These are phyloP conservation scores for Cladosporium sp. DNA, from an alignment of 2,329 filamentous ascomycete species.

Conservation along the genomic window DNA sequence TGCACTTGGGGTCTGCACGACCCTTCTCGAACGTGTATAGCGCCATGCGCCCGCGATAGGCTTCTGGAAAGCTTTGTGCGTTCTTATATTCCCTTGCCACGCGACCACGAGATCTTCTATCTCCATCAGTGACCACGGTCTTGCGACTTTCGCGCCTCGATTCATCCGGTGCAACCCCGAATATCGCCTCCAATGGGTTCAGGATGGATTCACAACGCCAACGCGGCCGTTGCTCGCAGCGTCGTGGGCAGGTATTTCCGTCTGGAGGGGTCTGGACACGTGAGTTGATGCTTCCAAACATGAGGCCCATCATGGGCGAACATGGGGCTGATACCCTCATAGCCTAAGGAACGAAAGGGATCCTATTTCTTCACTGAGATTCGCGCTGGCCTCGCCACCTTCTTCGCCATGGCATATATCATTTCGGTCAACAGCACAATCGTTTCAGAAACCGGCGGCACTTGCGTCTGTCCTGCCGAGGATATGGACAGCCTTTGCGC, in stretches of 20 bases:
- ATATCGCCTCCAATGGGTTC: neutral
- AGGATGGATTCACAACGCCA: slow-evolving; percentile 23
- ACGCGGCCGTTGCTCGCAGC: slow-evolving; percentile 55
- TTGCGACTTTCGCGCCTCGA: neutral
- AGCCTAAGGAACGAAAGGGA: slow-evolving; percentile 67
- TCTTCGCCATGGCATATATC: slow-evolving; percentile 70
- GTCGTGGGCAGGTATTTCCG: slow-evolving; percentile 68
- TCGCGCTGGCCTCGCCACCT: slow-evolving; percentile 72
- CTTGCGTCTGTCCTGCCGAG: slow-evolving; percentile 62
- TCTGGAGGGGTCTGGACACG: slow-evolving; percentile 77
- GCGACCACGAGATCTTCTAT: slow-evolving; percentile 4
- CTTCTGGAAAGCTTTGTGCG: slow-evolving; percentile 12
- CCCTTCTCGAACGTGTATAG: slow-evolving; percentile 5
- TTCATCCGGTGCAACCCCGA: neutral
- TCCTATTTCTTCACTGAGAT: slow-evolving; percentile 79
- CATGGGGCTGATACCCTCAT: slow-evolving; percentile 13
- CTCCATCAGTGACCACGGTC: slow-evolving; percentile 4
- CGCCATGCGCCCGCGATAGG: slow-evolving; percentile 4
- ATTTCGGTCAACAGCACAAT: slow-evolving; percentile 62
- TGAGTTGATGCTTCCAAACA: slow-evolving; percentile 33
- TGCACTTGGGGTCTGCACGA: neutral
- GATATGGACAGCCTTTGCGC: slow-evolving; percentile 48
- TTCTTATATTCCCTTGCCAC: slow-evolving; percentile 12
- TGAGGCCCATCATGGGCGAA: slow-evolving; percentile 5
- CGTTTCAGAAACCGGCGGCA: slow-evolving; percentile 66